Evolutionary conservation across 495 filamentous ascomycete species (phyloP).

Genomic region (Choiromyces venosus): DNA sequence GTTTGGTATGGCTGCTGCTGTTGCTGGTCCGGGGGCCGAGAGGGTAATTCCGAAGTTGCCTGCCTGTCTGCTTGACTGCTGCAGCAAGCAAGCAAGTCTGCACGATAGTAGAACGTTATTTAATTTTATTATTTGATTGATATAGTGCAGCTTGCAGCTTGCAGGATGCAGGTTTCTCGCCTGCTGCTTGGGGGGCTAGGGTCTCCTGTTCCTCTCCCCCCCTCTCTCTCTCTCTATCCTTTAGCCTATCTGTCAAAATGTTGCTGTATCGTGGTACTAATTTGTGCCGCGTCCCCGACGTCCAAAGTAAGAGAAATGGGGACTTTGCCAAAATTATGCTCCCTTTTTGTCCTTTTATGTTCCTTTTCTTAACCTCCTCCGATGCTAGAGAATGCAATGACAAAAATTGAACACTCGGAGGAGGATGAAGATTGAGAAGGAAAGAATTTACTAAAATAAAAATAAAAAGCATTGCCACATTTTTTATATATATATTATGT

Average conservation of each 20-base stretch:
- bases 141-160: background rate
- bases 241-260: background rate
- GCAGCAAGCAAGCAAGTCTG: background rate
- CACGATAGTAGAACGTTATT: background rate
- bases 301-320: background rate
- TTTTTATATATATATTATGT: background rate
- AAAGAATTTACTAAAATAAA: background rate
- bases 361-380: background rate
- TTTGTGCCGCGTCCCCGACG: background rate
- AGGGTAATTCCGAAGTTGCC: background rate
- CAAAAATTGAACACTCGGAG: background rate
- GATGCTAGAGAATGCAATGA: background rate
- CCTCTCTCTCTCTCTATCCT: no score
- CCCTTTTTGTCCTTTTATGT: background rate
- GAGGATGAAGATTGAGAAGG: background rate
- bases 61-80: background rate
- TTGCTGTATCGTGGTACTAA: background rate
- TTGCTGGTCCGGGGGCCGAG: background rate
- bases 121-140: background rate
- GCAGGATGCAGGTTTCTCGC: background rate
- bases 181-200: background rate
- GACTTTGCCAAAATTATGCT: background rate
- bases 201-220: background rate
- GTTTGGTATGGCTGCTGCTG: background rate
- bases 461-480: background rate